phyloP scores from a whole-genome alignment of 495 filamentous ascomycete genomes.

The Xylaria cubensis region DNA sequence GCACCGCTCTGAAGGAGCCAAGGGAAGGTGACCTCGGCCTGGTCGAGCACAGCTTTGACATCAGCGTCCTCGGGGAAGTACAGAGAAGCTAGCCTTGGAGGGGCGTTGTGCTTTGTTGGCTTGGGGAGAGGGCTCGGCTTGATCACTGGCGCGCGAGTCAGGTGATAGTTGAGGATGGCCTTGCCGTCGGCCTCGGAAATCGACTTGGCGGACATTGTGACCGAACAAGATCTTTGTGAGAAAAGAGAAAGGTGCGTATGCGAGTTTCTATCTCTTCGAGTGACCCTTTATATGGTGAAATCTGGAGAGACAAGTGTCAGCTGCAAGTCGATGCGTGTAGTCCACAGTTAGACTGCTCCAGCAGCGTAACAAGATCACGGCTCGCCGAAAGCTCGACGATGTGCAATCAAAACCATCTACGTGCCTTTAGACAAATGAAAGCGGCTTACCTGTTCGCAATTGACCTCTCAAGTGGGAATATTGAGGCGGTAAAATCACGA shows the following conservation, averaged over 20 bases:
- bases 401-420: conserved; percentile 10
- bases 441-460: conserved; percentile 36
- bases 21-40: conserved; percentile 93
- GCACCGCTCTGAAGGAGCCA: conserved; percentile 83
- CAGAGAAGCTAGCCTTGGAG: conserved; percentile 87
- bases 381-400: conserved; percentile 3
- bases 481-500: conserved; percentile 31
- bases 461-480: conserved; percentile 33
- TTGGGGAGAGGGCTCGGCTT: conserved; percentile 93
- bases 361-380: neutral
- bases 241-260: conserved; percentile 35
- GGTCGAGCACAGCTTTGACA: conserved; percentile 85
- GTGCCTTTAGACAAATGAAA: conserved; percentile 4
- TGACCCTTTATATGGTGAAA: conserved; percentile 11
- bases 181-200: conserved; percentile 99
- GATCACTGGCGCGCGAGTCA: conserved; percentile 96
- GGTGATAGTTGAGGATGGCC: conserved; percentile 99
- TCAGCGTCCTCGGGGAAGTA: conserved; percentile 89
- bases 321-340: neutral
- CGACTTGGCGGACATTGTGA: conserved; percentile 94
- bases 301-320: conserved; percentile 24
- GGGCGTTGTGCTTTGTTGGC: conserved; percentile 86
- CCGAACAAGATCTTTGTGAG: conserved; percentile 28
- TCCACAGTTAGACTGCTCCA: neutral
- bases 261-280: conserved; percentile 31